Conservation (phyloP, 805 yeast genomes). For the Pichia phayaonensis region DNA sequence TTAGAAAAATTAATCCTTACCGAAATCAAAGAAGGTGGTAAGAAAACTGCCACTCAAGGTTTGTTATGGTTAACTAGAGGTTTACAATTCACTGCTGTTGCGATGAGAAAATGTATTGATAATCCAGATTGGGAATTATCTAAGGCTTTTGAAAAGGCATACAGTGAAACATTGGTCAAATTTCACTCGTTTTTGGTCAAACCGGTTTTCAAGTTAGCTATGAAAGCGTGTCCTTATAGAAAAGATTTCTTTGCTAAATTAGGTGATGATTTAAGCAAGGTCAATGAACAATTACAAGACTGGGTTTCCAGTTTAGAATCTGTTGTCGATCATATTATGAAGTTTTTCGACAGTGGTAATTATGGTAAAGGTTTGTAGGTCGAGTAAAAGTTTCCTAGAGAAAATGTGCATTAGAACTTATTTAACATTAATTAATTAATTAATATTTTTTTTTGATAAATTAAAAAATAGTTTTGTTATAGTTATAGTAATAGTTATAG, state of each 20-base stretch:
- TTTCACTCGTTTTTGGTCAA: slow-evolving; percentile 76
- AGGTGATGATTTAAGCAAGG: slow-evolving; percentile 68
- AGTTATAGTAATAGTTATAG: slow-evolving; percentile 8
- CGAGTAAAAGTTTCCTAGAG: too few species aligned
- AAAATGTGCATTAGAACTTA: too few species aligned
- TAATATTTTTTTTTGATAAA: background rate
- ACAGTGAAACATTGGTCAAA: slow-evolving; percentile 69
- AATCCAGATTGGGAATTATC: slow-evolving; percentile 59
- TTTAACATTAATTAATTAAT: too few species aligned
- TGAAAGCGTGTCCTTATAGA: slow-evolving; percentile 93
- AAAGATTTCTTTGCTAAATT: slow-evolving; percentile 75
- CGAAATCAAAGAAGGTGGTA: slow-evolving; percentile 56
- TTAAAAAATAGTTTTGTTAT: background rate
- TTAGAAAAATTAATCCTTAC: slow-evolving; percentile 70
- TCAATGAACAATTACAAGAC: slow-evolving; percentile 49
- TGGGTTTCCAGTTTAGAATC: slow-evolving; percentile 77
- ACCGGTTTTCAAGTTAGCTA: slow-evolving; percentile 86
- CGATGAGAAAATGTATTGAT: slow-evolving; percentile 72
- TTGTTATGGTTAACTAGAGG: slow-evolving; percentile 83
- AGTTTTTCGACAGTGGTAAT: slow-evolving; percentile 70
- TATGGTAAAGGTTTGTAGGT: slow-evolving; percentile 80
- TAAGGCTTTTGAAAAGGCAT: slow-evolving; percentile 77
- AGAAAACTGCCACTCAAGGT: slow-evolving; percentile 82
- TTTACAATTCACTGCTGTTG: slow-evolving; percentile 81
- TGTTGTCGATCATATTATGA: slow-evolving; percentile 65